phyloP scores from a whole-genome alignment of 2,329 filamentous ascomycete species.

The Arthrobotrys musiformis region DNA sequence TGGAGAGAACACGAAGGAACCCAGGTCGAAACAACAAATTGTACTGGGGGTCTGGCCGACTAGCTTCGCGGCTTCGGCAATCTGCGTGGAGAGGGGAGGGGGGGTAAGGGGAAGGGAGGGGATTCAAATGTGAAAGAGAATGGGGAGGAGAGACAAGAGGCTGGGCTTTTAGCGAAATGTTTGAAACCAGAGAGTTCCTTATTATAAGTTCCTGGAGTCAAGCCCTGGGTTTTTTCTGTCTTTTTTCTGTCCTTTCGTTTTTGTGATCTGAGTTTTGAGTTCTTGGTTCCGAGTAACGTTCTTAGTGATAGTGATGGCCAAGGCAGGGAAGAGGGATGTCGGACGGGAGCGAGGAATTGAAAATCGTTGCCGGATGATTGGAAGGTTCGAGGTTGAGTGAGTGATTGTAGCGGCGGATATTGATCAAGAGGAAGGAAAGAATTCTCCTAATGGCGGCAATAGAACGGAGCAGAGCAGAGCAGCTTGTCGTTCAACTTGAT shows the following conservation, averaged over 20 bases:
- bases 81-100: constrained; percentile 42
- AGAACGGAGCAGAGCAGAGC: too few relatives aligned
- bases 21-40: constrained; percentile 19
- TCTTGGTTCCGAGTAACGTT: neutral
- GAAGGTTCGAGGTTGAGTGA: constrained; percentile 2
- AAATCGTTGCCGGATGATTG: constrained; percentile 11
- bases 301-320: neutral
- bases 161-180: constrained; percentile 12
- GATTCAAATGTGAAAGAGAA: neutral
- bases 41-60: neutral
- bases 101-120: neutral
- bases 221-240: constrained; percentile 1
- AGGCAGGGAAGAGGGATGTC: neutral
- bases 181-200: neutral
- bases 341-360: constrained; percentile 22
- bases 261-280: neutral
- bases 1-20: constrained; percentile 14
- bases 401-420: neutral
- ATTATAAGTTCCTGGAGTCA: neutral
- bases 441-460: neutral
- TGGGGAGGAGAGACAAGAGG: constrained; percentile 10
- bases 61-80: constrained; percentile 56
- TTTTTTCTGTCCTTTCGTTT: too few relatives aligned
- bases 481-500: neutral
- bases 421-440: neutral